Conservation (phyloP, 805 yeast species). For the Candida ulmi region DNA sequence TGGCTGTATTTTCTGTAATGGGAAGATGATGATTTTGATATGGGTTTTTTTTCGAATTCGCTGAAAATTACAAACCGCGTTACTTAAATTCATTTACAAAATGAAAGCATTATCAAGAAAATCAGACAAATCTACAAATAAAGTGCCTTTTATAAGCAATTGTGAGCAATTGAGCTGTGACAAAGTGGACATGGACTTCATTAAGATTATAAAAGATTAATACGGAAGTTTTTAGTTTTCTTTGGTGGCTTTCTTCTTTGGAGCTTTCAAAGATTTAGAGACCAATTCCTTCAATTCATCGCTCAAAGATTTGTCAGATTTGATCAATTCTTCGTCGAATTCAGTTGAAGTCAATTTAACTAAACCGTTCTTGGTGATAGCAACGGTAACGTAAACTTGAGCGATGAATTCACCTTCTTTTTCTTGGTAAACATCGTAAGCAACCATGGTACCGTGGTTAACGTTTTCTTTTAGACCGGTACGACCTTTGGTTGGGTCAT, state of each 20-base stretch:
- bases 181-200: not conserved
- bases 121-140: no score
- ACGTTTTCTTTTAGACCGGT: constrained; percentile 71
- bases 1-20: no score
- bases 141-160: no score
- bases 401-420: constrained; percentile 63
- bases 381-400: constrained; percentile 71
- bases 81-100: no score
- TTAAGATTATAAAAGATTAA: not conserved
- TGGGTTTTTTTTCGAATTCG: not conserved
- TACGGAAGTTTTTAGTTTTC: constrained; percentile 11
- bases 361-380: constrained; percentile 66
- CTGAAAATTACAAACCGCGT: no score
- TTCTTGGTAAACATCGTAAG: constrained; percentile 65
- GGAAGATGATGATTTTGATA: no score
- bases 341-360: constrained; percentile 56
- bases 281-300: constrained; percentile 42
- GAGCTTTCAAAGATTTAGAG: constrained; percentile 45
- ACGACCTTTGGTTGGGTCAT: constrained; percentile 65
- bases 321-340: constrained; percentile 42
- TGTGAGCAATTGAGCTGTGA: no score
- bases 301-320: constrained; percentile 49
- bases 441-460: constrained; percentile 58
- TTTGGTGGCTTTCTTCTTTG: constrained; percentile 40
- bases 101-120: no score